These are phyloP conservation scores for Podila epigama DNA, from an alignment of 192 early-diverging fungal species.

Conservation along the genomic window DNA sequence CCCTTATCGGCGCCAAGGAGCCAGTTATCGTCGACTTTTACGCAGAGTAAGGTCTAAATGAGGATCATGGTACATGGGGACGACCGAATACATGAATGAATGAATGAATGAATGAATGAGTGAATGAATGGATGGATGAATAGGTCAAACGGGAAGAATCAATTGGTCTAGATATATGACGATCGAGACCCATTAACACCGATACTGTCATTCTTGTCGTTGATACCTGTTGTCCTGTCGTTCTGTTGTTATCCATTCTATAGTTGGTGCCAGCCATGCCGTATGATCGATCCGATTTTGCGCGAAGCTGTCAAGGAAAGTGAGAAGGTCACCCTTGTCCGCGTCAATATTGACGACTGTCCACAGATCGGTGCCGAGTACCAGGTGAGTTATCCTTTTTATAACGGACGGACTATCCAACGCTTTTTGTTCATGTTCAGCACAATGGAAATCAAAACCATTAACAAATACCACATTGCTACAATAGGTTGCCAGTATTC, in stretches of 20 bases:
- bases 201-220: no score
- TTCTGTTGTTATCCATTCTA: not conserved
- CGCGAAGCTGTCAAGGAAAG: slow-evolving; percentile 66
- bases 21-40: slow-evolving; percentile 87
- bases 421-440: not conserved
- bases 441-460: no score
- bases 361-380: slow-evolving; percentile 67
- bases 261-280: slow-evolving; percentile 89
- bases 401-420: not conserved
- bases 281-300: slow-evolving; percentile 75
- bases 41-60: slow-evolving; percentile 60
- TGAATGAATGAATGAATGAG: no score
- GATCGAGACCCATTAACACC: no score
- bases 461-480: not conserved
- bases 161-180: no score
- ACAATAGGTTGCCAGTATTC: slow-evolving; percentile 69
- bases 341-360: slow-evolving; percentile 79
- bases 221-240: no score
- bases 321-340: slow-evolving; percentile 74
- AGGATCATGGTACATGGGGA: not conserved
- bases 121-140: no score
- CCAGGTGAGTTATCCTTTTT: slow-evolving; percentile 43
- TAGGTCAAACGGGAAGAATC: no score
- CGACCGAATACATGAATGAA: no score
- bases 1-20: slow-evolving; percentile 65